Conservation (phyloP, 1,284 basidiomycete species). For the Trichosporon asahii region DNA sequence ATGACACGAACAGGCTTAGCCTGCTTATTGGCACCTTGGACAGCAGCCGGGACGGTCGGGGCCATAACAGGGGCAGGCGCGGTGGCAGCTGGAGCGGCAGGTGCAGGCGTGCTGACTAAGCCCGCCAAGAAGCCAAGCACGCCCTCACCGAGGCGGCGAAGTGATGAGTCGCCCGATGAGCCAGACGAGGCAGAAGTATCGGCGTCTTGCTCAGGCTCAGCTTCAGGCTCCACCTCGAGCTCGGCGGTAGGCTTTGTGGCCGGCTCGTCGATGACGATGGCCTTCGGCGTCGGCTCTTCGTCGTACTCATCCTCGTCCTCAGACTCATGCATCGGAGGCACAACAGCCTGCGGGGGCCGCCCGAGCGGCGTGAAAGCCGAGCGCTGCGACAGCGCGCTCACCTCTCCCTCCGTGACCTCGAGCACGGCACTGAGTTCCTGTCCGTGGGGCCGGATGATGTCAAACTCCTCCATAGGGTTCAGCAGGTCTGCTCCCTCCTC, state of each 20-base stretch:
- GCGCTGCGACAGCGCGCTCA: not conserved
- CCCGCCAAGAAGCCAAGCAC: slow-evolving; percentile 6
- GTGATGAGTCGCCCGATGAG: not conserved
- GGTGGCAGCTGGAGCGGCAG: not conserved
- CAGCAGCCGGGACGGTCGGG: not conserved
- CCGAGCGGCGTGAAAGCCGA: not conserved
- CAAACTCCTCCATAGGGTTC: not conserved
- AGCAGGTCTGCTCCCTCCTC: not conserved
- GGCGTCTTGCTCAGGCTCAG: not conserved
- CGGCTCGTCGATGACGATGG: not conserved
- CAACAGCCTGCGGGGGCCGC: not conserved
- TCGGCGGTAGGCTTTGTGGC: not conserved
- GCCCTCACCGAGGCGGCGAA: not conserved
- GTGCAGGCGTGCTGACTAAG: not conserved
- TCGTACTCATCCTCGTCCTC: not conserved
- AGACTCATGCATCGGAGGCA: not conserved
- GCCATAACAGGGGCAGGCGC: not conserved
- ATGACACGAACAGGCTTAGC: not conserved
- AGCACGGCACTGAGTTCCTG: slow-evolving; percentile 7
- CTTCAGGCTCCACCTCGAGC: not conserved
- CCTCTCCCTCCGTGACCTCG: slow-evolving; percentile 2
- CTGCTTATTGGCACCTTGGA: not conserved
- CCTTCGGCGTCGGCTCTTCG: not conserved
- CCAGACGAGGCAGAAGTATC: not conserved
- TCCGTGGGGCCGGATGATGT: not conserved